Percentiles rank a stretch among this genome's conserved stretches.
phyloP scores from a whole-genome alignment of 2,329 filamentous ascomycete genomes.

The Sporothrix protearum region DNA sequence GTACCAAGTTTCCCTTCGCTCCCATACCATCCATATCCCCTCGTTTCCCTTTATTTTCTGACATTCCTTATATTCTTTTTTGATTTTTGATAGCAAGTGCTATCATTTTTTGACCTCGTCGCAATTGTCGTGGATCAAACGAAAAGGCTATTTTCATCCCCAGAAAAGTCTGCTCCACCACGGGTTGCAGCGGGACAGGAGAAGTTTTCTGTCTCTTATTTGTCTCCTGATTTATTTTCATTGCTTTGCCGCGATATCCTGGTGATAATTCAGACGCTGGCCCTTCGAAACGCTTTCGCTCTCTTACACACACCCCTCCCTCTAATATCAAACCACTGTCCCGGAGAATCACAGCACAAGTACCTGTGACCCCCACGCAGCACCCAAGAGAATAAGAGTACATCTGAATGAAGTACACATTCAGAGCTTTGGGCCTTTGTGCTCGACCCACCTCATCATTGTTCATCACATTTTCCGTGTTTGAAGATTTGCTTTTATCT shows the following conservation, averaged over 20 bases:
- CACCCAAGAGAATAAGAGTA: neutral
- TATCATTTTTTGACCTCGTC: conserved; percentile 2
- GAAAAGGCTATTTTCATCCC: neutral
- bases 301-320: conserved; percentile 15
- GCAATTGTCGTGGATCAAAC: neutral
- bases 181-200: neutral
- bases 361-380: conserved; percentile 9
- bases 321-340: conserved; percentile 18
- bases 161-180: neutral
- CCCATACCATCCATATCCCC: neutral
- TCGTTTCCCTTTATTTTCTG: neutral
- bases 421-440: neutral
- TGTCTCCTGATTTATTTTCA: neutral
- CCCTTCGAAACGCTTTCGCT: neutral
- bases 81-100: neutral
- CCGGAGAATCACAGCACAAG: neutral
- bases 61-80: neutral
- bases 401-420: conserved; percentile 1
- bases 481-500: neutral
- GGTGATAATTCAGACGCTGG: conserved; percentile 5
- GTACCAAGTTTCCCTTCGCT: neutral
- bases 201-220: neutral
- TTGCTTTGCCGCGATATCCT: conserved; percentile 23
- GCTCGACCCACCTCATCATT: neutral
- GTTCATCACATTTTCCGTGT: neutral